Evolutionary conservation across 495 filamentous ascomycete species (phyloP).

Genomic region (Chaetomidium leptoderma): DNA sequence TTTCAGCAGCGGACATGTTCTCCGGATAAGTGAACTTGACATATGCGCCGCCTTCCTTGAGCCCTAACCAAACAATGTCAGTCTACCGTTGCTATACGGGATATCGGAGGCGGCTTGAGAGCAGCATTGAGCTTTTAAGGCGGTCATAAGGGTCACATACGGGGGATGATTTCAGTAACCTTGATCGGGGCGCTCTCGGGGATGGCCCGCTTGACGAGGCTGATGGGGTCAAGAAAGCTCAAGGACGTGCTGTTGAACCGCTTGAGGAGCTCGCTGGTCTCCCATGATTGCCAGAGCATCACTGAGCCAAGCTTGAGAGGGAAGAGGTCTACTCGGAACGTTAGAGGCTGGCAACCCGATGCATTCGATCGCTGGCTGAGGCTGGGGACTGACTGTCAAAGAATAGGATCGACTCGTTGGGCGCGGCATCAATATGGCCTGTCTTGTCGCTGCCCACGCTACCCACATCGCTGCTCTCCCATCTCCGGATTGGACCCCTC

Average conservation of each 20-base stretch:
- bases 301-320: slow-evolving; percentile 71
- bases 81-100: no score
- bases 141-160: no score
- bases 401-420: slow-evolving; percentile 79
- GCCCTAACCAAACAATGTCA: no score
- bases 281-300: slow-evolving; percentile 56
- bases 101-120: no score
- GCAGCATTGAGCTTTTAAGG: no score
- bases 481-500: slow-evolving; percentile 6
- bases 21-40: slow-evolving; percentile 72
- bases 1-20: slow-evolving; percentile 49
- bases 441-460: slow-evolving; percentile 47
- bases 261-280: slow-evolving; percentile 56
- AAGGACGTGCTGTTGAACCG: slow-evolving; percentile 56
- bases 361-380: not conserved
- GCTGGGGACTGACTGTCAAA: slow-evolving; percentile 70
- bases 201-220: slow-evolving; percentile 59
- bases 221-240: slow-evolving; percentile 59
- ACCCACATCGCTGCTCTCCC: slow-evolving; percentile 42
- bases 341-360: not conserved
- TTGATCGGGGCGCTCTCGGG: slow-evolving; percentile 56
- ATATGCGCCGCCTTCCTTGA: slow-evolving; percentile 91
- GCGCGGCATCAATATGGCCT: slow-evolving; percentile 69
- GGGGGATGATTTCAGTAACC: slow-evolving; percentile 73
- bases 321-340: slow-evolving; percentile 64